These are phyloP conservation scores for Plasmodium blacklocki DNA, from an alignment of 169 alveolate genomes.

Conservation along the genomic window DNA sequence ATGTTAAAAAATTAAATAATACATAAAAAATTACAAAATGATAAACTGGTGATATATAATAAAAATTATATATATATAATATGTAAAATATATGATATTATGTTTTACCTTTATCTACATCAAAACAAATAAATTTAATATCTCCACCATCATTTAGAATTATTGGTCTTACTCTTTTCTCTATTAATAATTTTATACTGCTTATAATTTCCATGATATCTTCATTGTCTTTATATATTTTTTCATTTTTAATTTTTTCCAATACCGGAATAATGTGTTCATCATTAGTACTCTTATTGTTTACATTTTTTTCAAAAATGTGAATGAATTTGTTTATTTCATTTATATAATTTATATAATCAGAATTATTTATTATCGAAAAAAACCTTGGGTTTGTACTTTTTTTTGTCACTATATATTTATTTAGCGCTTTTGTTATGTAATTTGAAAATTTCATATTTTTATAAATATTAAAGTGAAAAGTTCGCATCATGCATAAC, in stretches of 20 bases:
- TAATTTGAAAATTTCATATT: conserved; percentile 47
- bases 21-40: not conserved
- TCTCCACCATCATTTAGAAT: conserved; percentile 87
- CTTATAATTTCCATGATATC: conserved; percentile 81
- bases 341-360: conserved; percentile 57
- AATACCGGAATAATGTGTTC: conserved; percentile 54
- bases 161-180: conserved; percentile 84
- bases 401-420: conserved; percentile 24
- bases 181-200: conserved; percentile 82
- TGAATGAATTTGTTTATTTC: conserved; percentile 63
- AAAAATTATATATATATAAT: not conserved
- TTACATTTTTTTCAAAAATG: conserved; percentile 38
- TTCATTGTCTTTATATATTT: conserved; percentile 54
- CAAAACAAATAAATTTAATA: conserved; percentile 81
- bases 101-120: conserved; percentile 79
- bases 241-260: conserved; percentile 68
- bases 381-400: conserved; percentile 8
- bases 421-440: conserved; percentile 16
- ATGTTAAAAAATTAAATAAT: not conserved
- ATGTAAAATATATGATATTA: not conserved
- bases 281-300: conserved; percentile 15
- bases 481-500: conserved; percentile 16
- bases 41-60: not conserved
- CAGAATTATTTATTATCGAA: conserved; percentile 43
- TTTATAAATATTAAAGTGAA: conserved; percentile 26